Conservation (phyloP, 2,329 filamentous ascomycete genomes). For the Pseudogymnoascus sp. region DNA sequence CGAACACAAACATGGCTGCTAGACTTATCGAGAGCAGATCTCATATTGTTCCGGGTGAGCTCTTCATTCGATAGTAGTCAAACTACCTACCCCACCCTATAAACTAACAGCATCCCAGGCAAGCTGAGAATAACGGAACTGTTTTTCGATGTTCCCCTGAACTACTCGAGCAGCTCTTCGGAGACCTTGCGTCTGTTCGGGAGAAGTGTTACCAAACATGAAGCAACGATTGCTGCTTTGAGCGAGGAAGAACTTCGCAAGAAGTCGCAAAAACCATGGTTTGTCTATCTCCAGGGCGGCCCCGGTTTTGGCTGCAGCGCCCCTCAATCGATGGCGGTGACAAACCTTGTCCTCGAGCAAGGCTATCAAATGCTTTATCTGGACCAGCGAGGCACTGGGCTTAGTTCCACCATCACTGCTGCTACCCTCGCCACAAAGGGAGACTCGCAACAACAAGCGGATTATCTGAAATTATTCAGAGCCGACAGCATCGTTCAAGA, state of each 20-base stretch:
- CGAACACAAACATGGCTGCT: constrained; percentile 12
- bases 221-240: constrained; percentile 39
- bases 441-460: constrained; percentile 58
- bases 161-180: constrained; percentile 56
- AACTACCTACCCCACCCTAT: neutral
- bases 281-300: constrained; percentile 76
- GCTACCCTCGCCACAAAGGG: constrained; percentile 60
- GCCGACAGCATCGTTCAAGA: constrained; percentile 87
- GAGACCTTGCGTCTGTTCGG: constrained; percentile 68
- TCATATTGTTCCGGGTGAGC: constrained; percentile 32
- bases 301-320: constrained; percentile 70
- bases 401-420: constrained; percentile 72
- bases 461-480: constrained; percentile 76
- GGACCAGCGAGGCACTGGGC: constrained; percentile 85
- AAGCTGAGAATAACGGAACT: constrained; percentile 70
- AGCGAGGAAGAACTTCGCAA: constrained; percentile 30
- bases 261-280: constrained; percentile 47
- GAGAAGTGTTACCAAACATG: constrained; percentile 60
- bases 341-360: constrained; percentile 61
- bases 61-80: constrained; percentile 16
- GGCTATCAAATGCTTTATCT: constrained; percentile 81
- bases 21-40: constrained; percentile 30
- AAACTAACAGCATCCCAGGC: constrained; percentile 38
- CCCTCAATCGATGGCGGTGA: constrained; percentile 65
- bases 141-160: constrained; percentile 78